Evolutionary conservation across 257 asterid species (phyloP).

Genomic region (Paulownia fortunei): DNA sequence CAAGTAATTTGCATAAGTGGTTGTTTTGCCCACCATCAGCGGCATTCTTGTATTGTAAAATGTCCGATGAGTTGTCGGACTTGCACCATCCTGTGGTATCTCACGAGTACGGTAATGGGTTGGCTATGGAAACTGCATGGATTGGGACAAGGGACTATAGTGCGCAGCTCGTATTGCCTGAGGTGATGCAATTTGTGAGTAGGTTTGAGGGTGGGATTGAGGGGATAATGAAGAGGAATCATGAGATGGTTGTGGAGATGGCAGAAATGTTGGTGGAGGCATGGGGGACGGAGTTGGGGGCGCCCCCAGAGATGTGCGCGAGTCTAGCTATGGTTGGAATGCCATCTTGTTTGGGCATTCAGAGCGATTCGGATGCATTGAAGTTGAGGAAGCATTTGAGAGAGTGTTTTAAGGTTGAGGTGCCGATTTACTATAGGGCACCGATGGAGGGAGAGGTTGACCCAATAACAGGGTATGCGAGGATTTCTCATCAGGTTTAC

Average conservation of each 20-base stretch:
- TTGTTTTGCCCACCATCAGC: constrained; percentile 81
- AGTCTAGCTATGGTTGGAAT: constrained; percentile 93
- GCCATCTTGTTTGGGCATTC: constrained; percentile 72
- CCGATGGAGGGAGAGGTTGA: constrained; percentile 57
- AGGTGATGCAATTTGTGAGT: constrained; percentile 66
- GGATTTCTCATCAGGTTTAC: constrained; percentile 94
- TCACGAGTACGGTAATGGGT: constrained; percentile 2
- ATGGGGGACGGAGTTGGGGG: constrained; percentile 82
- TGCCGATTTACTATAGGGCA: constrained; percentile 71
- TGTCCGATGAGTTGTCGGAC: constrained; percentile 44
- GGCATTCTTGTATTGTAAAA: constrained; percentile 72
- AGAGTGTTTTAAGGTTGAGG: constrained; percentile 65
- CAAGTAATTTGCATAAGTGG: constrained; percentile 85
- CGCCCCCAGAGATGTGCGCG: constrained; percentile 78
- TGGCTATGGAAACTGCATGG: constrained; percentile 70
- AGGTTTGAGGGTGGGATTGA: constrained; percentile 82
- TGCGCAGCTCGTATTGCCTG: constrained; percentile 74
- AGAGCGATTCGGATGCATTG: constrained; percentile 54
- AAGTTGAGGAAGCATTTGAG: constrained; percentile 74
- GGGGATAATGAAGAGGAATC: constrained; percentile 77
- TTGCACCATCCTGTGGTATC: constrained; percentile 15
- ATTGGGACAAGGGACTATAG: constrained; percentile 89
- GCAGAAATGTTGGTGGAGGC: constrained; percentile 54
- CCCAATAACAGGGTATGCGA: constrained; percentile 71
- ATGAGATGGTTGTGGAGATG: constrained; percentile 60